Conservation (phyloP, 805 yeast genomes). For the Candida piceae region DNA sequence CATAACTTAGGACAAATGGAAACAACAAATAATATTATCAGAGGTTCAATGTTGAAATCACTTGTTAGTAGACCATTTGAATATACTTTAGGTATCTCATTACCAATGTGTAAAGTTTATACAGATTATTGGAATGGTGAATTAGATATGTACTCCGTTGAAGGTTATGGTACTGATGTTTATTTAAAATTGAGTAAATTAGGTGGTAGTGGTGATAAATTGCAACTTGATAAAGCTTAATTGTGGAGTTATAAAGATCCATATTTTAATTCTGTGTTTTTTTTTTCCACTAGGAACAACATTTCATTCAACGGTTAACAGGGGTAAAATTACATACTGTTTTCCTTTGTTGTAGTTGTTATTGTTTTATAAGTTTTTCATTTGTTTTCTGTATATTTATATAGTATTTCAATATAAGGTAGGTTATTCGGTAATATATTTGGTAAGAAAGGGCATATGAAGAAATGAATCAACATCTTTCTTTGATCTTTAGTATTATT, state of each 20-base stretch:
- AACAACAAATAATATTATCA: slow-evolving; percentile 16
- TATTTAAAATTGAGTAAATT: slow-evolving; percentile 72
- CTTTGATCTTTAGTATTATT: no score
- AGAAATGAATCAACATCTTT: no score
- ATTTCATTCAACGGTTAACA: no score
- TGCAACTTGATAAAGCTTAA: slow-evolving; percentile 66
- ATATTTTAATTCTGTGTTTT: no score
- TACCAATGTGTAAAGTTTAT: slow-evolving; percentile 89
- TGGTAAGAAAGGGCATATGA: neutral
- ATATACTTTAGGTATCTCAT: slow-evolving; percentile 76
- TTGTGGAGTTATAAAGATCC: no score
- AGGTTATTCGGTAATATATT: neutral
- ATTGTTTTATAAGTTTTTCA: no score
- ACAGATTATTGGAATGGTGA: slow-evolving; percentile 98
- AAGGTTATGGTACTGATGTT: slow-evolving; percentile 91
- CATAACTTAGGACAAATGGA: slow-evolving; percentile 30
- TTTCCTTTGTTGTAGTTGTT: no score
- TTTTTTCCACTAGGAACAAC: no score
- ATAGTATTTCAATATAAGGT: no score
- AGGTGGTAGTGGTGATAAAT: slow-evolving; percentile 59
- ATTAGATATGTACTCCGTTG: slow-evolving; percentile 71
- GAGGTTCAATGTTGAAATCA: slow-evolving; percentile 52
- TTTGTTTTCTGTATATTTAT: no score
- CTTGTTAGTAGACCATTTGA: slow-evolving; percentile 71
- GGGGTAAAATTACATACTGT: no score